Evolutionary conservation across 345 rosid genomes (phyloP).

Genomic region (Eucalyptus sp.): DNA sequence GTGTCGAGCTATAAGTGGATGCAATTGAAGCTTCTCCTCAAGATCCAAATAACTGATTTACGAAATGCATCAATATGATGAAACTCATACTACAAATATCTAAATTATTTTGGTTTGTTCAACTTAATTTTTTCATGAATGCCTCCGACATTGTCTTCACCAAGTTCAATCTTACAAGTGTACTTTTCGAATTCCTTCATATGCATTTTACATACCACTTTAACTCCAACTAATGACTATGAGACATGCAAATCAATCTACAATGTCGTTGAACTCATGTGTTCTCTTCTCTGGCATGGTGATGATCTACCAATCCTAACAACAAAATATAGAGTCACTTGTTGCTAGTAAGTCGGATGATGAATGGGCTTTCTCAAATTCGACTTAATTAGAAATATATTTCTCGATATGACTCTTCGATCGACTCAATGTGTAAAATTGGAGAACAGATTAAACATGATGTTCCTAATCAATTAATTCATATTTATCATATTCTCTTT

Average conservation of each 20-base stretch:
- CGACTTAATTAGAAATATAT: background rate
- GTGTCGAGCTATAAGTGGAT: background rate
- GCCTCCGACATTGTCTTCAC: background rate
- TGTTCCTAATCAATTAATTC: too few species aligned
- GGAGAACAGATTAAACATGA: background rate
- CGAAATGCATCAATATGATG: too few species aligned
- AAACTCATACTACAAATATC: background rate
- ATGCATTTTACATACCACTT: too few species aligned
- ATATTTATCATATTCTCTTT: too few species aligned
- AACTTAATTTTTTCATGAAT: background rate
- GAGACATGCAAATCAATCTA: too few species aligned
- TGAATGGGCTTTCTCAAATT: background rate
- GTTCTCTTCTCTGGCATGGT: too few species aligned
- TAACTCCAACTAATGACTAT: too few species aligned
- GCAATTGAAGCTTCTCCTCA: background rate
- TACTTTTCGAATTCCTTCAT: background rate
- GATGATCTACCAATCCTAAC: background rate
- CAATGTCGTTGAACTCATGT: too few species aligned
- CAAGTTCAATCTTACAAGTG: background rate
- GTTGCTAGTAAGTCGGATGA: background rate
- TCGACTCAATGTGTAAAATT: background rate
- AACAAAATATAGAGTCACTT: background rate
- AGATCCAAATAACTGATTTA: background rate
- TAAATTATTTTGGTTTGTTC: background rate
- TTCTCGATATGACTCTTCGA: background rate